A percentile compares a stretch with the other conserved stretches of the same genome.
Conservation (phyloP, 108 stramenopile genomes). For the Skeletonema menzelii region DNA sequence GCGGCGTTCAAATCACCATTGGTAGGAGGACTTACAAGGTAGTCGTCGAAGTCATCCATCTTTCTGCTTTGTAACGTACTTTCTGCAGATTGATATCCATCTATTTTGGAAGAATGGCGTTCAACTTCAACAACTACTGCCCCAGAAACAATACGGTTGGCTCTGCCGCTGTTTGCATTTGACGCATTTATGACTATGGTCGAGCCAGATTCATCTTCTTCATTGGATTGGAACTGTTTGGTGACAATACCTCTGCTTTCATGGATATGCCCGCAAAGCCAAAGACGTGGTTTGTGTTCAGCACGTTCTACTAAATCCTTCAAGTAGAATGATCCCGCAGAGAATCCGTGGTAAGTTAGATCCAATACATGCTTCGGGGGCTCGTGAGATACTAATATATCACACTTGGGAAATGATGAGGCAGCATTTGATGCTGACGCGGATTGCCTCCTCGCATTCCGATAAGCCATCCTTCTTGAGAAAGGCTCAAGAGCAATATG, state of each 20-base stretch:
- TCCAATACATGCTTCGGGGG: constrained; percentile 70
- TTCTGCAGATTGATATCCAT: constrained; percentile 15
- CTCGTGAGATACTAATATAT: constrained; percentile 66
- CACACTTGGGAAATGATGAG: constrained; percentile 38
- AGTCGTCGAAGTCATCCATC: not conserved
- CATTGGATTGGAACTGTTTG: constrained; percentile 27
- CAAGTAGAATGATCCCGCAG: constrained; percentile 57
- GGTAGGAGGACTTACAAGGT: not conserved
- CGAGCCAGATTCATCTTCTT: constrained; percentile 15
- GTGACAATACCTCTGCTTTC: constrained; percentile 59
- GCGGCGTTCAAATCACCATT: constrained; percentile 6
- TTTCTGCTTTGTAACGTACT: constrained; percentile 15
- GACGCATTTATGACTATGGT: constrained; percentile 77
- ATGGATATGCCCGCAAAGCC: constrained; percentile 82
- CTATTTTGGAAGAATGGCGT: constrained; percentile 11
- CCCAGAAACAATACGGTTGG: constrained; percentile 58
- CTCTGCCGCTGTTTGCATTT: constrained; percentile 74
- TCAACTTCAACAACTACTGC: constrained; percentile 58
- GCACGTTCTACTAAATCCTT: constrained; percentile 44
- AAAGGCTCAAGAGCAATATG: constrained; percentile 52
- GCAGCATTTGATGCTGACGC: not conserved
- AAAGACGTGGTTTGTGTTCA: constrained; percentile 48
- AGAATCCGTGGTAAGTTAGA: constrained; percentile 51
- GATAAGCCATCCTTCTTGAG: constrained; percentile 37
- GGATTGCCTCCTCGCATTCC: constrained; percentile 26